Base-by-base conservation (phyloP, 192 early-diverging fungal species). In the Backusella australiensis region DNA sequence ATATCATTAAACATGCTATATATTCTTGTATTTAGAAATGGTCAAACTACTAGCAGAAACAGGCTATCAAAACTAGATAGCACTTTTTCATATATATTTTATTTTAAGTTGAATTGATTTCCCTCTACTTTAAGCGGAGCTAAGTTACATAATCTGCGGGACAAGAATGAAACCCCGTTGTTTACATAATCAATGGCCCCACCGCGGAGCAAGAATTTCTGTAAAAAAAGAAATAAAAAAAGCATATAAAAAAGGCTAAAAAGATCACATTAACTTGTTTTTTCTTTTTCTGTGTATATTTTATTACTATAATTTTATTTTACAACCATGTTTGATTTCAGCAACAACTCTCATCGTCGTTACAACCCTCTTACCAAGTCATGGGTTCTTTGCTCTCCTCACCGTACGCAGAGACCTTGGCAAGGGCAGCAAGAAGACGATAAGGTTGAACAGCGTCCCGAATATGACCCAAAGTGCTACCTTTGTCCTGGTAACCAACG, bases 331-430 rank as follows among this genome's bases (percentile, higher is more conserved):
- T 91, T 91, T 78, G 83, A 90, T 34, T 88, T 87, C 39, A 82
- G 72, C 38, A 74, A 90, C 42, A 85, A 93, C 67, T 88, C 91
- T 6, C 96, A 96, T 82, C 86, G 91, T 17, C 92, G 97, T n/a
- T 95, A 88, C 85, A 99, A 99, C 77, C 97, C 97, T 34, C 83
- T 99, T 75, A 94, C 93, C 8, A 86, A 92, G 75, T 88, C 92
- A 0, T 99, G 97, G 97, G 95, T 98, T 53, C 87, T 99, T 15
- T 96, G 95, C 82, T 97, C 95, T 26, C 97, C 97, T 6, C 97
- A 99, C 80, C 92, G 97, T 17, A 93, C 95, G 26, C 92, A 94
- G 73, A 87, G 97, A 39, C 97, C 97, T 1, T 99, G 97, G 97
- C 90, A 93, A 49, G 94, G 95, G 74, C 84, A 86, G 70, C 81